Base-by-base conservation (phyloP, 768 basidiomycete genomes). In the Pisolithus orientalis region DNA sequence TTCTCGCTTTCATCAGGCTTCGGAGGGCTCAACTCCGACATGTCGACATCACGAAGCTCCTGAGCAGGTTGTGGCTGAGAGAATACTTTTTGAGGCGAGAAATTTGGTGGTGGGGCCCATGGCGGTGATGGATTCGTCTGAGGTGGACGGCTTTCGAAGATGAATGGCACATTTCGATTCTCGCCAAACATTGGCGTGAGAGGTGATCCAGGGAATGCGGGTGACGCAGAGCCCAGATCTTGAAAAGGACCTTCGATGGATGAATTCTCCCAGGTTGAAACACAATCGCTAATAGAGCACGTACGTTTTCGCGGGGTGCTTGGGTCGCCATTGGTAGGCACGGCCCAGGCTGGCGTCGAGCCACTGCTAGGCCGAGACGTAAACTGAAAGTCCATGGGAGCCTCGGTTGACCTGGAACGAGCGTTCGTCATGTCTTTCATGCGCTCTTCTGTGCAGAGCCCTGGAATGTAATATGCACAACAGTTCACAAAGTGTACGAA, bases 321-420 rank as follows among this genome's bases (percentile, higher is more conserved):
- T n/a, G 73, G 62, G 46, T 80, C 76, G 25, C 80, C 76, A 21
- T 56, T 17, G 46, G n/a, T 51, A 24, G 62, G 52, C 16, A 63
- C 16, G 25, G 77, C 78, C 87, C 86, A 88, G 2, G 75, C 79
- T 2, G 84, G 80, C 62, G 73, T 80, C 51, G 75, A 69, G 37
- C 68, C 64, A 50, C 64, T 73, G 55, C 65, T 78, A 14, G 80
- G 77, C 25, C 88, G 77, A 58, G 83, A 81, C 8, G 89, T 91
- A 73, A 84, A 91, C 65, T 91, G 82, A 68, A 83, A 93, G 68
- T 93, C 90, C 90, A 93, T 93, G 4, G 90, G 90, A 3, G 85
- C 87, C 63, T 91, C 90, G 46, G 74, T 87, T 11, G 85, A 86
- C 59, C 85, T 78, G 50, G 52, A 55, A 24, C 55, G 66, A 56